Evolutionary conservation across 2,329 filamentous ascomycete species (phyloP), one percentile per base, ranked within the genome.

Genomic region (Neopestalotiopsis sp.): DNA sequence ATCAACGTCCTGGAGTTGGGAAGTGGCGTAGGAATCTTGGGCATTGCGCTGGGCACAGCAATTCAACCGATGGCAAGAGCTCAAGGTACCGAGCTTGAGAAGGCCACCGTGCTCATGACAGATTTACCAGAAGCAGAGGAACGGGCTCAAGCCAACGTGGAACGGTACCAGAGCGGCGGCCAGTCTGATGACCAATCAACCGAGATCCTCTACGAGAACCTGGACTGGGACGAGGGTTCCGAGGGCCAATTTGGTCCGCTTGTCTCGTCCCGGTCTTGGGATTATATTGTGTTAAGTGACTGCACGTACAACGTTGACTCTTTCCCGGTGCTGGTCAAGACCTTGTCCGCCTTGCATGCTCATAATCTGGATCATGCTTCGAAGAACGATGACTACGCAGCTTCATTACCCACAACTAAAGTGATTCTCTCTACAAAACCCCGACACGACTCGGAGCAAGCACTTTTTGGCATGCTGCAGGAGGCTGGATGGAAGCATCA

Each of bases 221-320:
- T 89, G 12, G 86, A 89, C 76, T 90, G 88, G 88, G 82, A 88
- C 28, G 81, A 86, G 40, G 87, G 85, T 0, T 77, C 80, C 34
- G 69, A 76, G 1, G 86, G 85, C 0, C 68, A 64, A 0, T 86
- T 89, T 70, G 85, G 84, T 0, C 72, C 78, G 0, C 74, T 81
- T 30, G 81, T 80, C 1, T 70, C 72, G n/a, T 77, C 80, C 0
- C 78, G 76, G 2, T 69, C 75, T 2, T 90, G 87, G 87, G 84
- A 89, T 69, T 77, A 89, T 4, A 74, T 89, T 61, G 80, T 88
- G 66, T 78, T 90, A 28, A 89, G 87, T 74, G 88, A 90, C 75
- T 89, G 88, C 81, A 89, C 87, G 0, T 90, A 90, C 80, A 90
- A 90, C 70, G 84, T 83, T 66, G 87, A 89, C 74, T 84, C 83